A percentile compares a stretch with the other conserved stretches of the same genome.
These are phyloP conservation scores for Lasiosphaeria miniovina DNA, from an alignment of 495 filamentous ascomycete genomes.

Conservation along the genomic window DNA sequence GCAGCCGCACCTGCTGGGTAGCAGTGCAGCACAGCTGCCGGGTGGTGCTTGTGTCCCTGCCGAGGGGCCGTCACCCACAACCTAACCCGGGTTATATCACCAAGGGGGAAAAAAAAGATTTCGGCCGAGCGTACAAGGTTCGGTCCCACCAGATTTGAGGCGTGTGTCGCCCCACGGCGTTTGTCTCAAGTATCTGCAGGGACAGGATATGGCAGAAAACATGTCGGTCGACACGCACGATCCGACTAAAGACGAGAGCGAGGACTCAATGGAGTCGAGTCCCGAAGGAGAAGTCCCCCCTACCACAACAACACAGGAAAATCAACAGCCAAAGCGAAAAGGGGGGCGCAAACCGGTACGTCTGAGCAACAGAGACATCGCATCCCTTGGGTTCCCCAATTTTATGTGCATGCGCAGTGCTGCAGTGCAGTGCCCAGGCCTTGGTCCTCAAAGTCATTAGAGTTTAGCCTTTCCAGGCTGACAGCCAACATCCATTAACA, in stretches of 20 bases:
- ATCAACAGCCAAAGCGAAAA: conserved; percentile 75
- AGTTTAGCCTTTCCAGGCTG: background rate
- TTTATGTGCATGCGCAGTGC: conserved; percentile 2
- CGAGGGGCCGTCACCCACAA: too few relatives aligned
- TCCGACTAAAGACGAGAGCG: conserved; percentile 47
- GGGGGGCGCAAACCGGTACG: conserved; percentile 95
- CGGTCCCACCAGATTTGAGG: conserved; percentile 17
- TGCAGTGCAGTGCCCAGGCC: background rate
- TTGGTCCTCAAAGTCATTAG: background rate
- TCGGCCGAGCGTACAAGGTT: background rate
- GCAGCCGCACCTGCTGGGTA: too few relatives aligned
- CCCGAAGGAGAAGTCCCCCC: conserved; percentile 48
- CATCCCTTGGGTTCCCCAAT: conserved; percentile 13
- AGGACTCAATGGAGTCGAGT: conserved; percentile 55
- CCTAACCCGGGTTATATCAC: background rate
- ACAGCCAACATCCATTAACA: conserved; percentile 15
- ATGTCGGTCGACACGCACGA: conserved; percentile 61
- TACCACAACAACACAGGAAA: conserved; percentile 37
- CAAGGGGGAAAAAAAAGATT: background rate
- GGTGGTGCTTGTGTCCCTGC: too few relatives aligned
- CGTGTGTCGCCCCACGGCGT: conserved; percentile 33
- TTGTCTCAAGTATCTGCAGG: conserved; percentile 9
- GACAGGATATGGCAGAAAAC: conserved; percentile 51
- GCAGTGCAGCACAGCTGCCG: too few relatives aligned
- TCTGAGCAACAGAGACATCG: conserved; percentile 23